Evolutionary conservation across 352 stramenopile species (phyloP), one percentile per base, ranked within the genome.

Genomic region (Detonula confervacea): DNA sequence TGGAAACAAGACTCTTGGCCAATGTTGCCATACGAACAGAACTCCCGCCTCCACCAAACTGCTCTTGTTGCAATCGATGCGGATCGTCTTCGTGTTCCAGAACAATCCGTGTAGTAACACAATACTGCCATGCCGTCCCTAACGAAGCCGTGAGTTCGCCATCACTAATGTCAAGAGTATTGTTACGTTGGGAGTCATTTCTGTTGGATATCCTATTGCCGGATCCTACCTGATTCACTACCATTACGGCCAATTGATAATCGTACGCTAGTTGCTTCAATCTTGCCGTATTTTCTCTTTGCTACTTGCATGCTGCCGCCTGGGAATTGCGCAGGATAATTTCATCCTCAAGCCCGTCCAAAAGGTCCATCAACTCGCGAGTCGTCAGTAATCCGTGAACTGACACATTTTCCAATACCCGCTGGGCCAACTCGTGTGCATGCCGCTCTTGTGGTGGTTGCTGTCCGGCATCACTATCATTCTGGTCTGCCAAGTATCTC

Each of bases 51-150:
- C 12, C 59, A n/a, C 18, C 44, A n/a, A n/a, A n/a, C 29, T 33
- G 16, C 18, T 39, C 20, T 56, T 64, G 25, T 18, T 60, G 18
- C 33, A 80, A 65, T 24, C 30, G 42, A 59, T 87, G 52, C 11
- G 70, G 69, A 76, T 86, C 73, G 20, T 64, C 29, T 60, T 89
- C 47, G 39, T 88, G 74, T 22, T 90, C 85, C 39, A 93, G 51
- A 3, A 83, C 22, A 46, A 93, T 75, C 37, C 87, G 69, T 29
- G 87, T 92, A 1, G 88, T 87, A 11, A 92, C 78, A 65, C 88
- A 93, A 71, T 93, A 87, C 76, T 92, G 82, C 86, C 86, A 93
- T 33, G 80, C 84, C 27, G 82, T 91, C 14, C 88, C 88, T 22
- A 93, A 44, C 29, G 86, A 87, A 11, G 86, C 81, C 22, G 68